Evolutionary conservation across 2,329 filamentous ascomycete species (phyloP), one percentile per base, ranked within the genome.

Genomic region (Septoria linicola): DNA sequence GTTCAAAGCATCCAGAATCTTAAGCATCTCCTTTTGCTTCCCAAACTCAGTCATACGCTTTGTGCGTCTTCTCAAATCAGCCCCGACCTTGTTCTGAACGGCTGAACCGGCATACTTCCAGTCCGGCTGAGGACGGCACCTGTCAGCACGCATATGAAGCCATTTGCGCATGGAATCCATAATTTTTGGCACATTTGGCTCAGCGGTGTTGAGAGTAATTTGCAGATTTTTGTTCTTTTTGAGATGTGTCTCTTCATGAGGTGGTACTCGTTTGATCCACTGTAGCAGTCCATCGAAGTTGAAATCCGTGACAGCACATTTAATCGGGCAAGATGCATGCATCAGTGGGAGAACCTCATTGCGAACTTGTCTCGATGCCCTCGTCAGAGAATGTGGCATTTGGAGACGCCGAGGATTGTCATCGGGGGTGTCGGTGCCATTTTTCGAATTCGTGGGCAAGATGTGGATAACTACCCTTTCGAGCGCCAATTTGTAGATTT

Each of bases 401-500:
- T 51, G 51, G 16, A 40, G 44, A 8, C 35, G 23, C 7, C 53
- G 53, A 6, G 30, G 20, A 8, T 44, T 43, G 23, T 57, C 49
- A 37, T 59, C 48, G 50, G 53, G 44, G 13, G 55, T 51, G 6
- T 41, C 39, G 19, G 21, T 27, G 20, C 39, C 39, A 27, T 48
- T 20, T 35, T 48, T 48, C 13, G 43, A 35, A 17, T 53, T 53
- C 10, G 53, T 32, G 5, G 63, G 63, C 32, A 66, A 51, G 44
- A 67, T 62, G 50, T 67, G 65, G n/a, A 67, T 60, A 30, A 46
- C 48, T 13, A 66, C 62, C 36, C 49, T 59, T 14, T 59, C 48
- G 30, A 67, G 63, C 10, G 62, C 61, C 41, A 66, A 51, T 20
- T 60, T 59, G 60, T 67, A 67, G 44, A 67, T 61, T 39, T 66